Evolutionary conservation across 306 rosid genomes (phyloP), one percentile per base, ranked within the genome.

Genomic region (Albizia julibrissin): DNA sequence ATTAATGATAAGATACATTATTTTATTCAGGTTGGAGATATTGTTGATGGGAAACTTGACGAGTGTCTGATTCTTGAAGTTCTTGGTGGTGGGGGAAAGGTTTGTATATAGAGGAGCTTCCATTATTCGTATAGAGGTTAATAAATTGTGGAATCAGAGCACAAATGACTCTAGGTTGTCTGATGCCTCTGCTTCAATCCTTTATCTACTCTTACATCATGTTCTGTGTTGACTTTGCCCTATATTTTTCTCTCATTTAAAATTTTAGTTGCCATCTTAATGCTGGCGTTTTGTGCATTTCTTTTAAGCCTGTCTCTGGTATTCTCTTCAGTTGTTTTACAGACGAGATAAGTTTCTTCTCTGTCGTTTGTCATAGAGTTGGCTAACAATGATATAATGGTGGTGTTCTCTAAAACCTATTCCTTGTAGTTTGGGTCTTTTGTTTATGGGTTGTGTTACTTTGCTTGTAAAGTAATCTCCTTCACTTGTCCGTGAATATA

Each of bases 11-110:
- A 37, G 19, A 75, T 76, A 34, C 43, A 44, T 69, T 70, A 29
- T 50, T 77, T 78, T 87, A 73, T 85, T 82, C 89, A 95, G 99
- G 80, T 49, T 29, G 92, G 90, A 84, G 89, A 87, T 73, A 69
- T 84, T 62, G 62, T 39, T 82, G 87, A 83, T 72, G 91, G 81
- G 77, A 88, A 89, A 76, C 89, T 70, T 77, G 88, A 88, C 0
- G 99, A 95, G 87, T 79, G 84, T 84, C 89, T 90, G 74, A 89
- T 93, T 85, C 93, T 95, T 69, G 98, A 90, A 78, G 82, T 91
- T 84, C 92, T 90, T 91, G 99, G 94, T 13, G 91, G 87, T 64
- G 98, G 99, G 49, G 99, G 97, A 65, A 94, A 93, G 98, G 99
- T 95, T 77, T 79, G 90, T 87, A 9, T 26, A 79, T 72, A 29